Conservation (phyloP, 2,329 filamentous ascomycete species). For the Claviceps digitariae region DNA sequence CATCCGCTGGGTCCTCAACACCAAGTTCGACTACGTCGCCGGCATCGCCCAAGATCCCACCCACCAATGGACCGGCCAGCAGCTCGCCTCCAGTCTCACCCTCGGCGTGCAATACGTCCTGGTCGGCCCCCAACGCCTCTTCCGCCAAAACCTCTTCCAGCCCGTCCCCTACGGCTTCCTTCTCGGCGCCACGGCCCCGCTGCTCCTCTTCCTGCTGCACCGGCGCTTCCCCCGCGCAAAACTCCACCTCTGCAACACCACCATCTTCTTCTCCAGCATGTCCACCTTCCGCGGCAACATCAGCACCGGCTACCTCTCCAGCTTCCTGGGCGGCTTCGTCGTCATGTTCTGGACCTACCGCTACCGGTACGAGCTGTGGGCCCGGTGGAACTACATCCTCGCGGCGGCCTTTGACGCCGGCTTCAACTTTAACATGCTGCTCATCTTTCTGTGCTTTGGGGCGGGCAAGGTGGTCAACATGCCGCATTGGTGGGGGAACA, state of each 20-base stretch:
- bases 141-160: slow-evolving; percentile 31
- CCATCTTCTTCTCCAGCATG: slow-evolving; percentile 45
- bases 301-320: slow-evolving; percentile 43
- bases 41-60: slow-evolving; percentile 38
- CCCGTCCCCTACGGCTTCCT: slow-evolving; percentile 40
- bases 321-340: slow-evolving; percentile 45
- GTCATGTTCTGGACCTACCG: slow-evolving; percentile 47
- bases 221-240: slow-evolving; percentile 37
- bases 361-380: slow-evolving; percentile 42
- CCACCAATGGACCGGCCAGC: slow-evolving; percentile 48
- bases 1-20: slow-evolving; percentile 44
- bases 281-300: slow-evolving; percentile 47
- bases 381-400: slow-evolving; percentile 46
- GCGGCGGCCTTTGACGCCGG: slow-evolving; percentile 49
- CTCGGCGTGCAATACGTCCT: slow-evolving; percentile 47
- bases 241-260: slow-evolving; percentile 45
- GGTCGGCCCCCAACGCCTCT: slow-evolving; percentile 36
- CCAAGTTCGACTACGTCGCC: slow-evolving; percentile 41
- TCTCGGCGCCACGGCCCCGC: slow-evolving; percentile 30
- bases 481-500: slow-evolving; percentile 54
- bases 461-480: slow-evolving; percentile 41
- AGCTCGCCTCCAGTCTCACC: slow-evolving; percentile 35
- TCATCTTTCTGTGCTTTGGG: slow-evolving; percentile 47
- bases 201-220: slow-evolving; percentile 37
- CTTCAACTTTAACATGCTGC: slow-evolving; percentile 47